These are phyloP conservation scores for Piromyces finnis DNA, from an alignment of 192 early-diverging fungal genomes.

Conservation along the genomic window DNA sequence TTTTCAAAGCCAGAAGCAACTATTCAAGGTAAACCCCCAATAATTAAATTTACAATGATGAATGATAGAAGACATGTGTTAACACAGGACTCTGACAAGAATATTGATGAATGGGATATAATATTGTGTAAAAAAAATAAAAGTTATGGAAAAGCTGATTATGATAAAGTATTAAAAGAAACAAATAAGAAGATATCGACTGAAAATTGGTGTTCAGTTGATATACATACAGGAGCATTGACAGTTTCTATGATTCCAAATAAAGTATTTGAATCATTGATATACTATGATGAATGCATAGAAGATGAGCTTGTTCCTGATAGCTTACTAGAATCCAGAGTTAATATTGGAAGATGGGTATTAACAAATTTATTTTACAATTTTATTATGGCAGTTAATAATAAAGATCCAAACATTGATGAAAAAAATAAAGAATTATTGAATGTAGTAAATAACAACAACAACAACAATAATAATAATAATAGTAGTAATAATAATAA, in stretches of 20 bases:
- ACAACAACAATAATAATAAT: too few species aligned
- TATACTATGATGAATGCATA: conserved; percentile 64
- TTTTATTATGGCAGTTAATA: conserved; percentile 18
- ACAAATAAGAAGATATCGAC: conserved; percentile 55
- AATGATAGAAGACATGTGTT: conserved; percentile 74
- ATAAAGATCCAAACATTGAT: background rate
- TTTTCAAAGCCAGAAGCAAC: background rate
- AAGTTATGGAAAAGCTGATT: conserved; percentile 25
- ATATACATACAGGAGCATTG: conserved; percentile 74
- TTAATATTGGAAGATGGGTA: conserved; percentile 71
- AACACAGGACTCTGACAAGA: conserved; percentile 60
- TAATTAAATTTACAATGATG: conserved; percentile 46
- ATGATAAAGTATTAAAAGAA: conserved; percentile 28
- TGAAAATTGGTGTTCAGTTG: conserved; percentile 80
- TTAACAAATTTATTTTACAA: conserved; percentile 52
- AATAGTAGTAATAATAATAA: background rate
- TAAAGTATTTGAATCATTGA: conserved; percentile 69
- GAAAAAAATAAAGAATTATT: too few species aligned
- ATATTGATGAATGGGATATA: conserved; percentile 83
- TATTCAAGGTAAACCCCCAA: conserved; percentile 30
- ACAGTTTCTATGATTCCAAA: conserved; percentile 73
- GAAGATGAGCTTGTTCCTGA: conserved; percentile 13
- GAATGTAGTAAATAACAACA: background rate
- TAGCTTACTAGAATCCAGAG: conserved; percentile 3
- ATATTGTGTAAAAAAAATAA: conserved; percentile 44